Evolutionary conservation across 768 basidiomycete genomes (phyloP), one percentile per base, ranked within the genome.

Genomic region (Leucogyrophana mollusca): DNA sequence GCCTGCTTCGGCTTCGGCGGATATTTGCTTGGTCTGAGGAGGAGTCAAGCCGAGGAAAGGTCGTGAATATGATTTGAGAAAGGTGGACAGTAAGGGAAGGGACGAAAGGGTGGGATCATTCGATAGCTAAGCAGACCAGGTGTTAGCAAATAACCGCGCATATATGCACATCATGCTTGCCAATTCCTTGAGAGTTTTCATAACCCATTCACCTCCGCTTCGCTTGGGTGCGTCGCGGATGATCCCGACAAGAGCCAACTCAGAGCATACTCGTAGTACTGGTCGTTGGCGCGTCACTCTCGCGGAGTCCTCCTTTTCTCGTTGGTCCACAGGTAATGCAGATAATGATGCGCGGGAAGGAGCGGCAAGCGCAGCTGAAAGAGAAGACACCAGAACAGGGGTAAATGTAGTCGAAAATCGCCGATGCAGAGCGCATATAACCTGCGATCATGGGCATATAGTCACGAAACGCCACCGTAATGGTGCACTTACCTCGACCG

Each of bases 1-100:
- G 2, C 81, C 83, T 20, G 77, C 74, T 51, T 85, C 84, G 4
- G 77, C 61, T 11, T 75, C 63, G 10, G 69, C 60, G 1, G 79
- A 64, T 51, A 84, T 74, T 63, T 88, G 89, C 57, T 83, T 89
- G 17, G 71, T 66, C 13, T 61, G 16, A 72, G 64, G 74, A 1
- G 85, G 79, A 0, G 67, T 66, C 42, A 90, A 74, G n/a, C 94
- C 93, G 38, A 97, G 82, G 66, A 83, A 99, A 0, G 91, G 87
- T 6, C 84, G 77, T 6, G 87, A 82, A 62, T 92, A 96, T n/a
- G 87, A 81, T 64, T 96, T 98, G 53, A 97, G 79, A 64, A 98
- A 98, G 0, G 87, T 93, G 7, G 90, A 80, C 24, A 97, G 77
- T 36, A 99, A 74, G 0, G 96, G 96, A 16, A 98, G 70, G 6